Conservation (phyloP, 2,329 filamentous ascomycete genomes). For the Aspergillus sp. region DNA sequence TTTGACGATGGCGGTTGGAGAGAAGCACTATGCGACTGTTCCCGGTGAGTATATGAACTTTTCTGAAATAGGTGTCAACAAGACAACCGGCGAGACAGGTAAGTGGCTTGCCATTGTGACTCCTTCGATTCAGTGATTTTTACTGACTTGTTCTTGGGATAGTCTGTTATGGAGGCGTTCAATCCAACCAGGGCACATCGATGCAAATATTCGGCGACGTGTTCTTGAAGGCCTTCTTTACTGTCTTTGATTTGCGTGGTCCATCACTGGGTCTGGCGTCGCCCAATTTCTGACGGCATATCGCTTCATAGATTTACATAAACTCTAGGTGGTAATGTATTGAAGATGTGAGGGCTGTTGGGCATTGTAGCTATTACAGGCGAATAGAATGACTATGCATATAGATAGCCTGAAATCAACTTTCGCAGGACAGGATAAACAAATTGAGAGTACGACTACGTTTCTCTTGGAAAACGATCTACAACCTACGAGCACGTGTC, state of each 20-base stretch:
- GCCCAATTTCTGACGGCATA: slow-evolving; percentile 21
- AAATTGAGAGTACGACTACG: too few species aligned
- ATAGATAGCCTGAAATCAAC: too few species aligned
- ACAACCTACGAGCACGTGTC: too few species aligned
- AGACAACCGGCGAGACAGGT: slow-evolving; percentile 38
- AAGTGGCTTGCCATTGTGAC: slow-evolving; percentile 15
- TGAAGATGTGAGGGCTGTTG: too few species aligned
- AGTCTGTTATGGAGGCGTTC: slow-evolving; percentile 61
- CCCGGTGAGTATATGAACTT: slow-evolving; percentile 59
- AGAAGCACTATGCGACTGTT: slow-evolving; percentile 51
- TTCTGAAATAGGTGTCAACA: slow-evolving; percentile 49
- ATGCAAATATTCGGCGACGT: slow-evolving; percentile 62
- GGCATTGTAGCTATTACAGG: too few species aligned
- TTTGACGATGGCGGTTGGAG: slow-evolving; percentile 55
- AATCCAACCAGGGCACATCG: slow-evolving; percentile 55
- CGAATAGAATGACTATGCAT: too few species aligned
- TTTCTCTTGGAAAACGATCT: too few species aligned
- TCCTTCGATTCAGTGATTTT: not conserved
- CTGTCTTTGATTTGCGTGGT: slow-evolving; percentile 55
- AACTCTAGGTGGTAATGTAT: too few species aligned
- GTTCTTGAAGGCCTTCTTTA: slow-evolving; percentile 60
- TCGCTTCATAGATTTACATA: too few species aligned
- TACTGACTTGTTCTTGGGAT: slow-evolving; percentile 15
- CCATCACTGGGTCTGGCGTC: slow-evolving; percentile 54
- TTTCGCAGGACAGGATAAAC: too few species aligned